Evolutionary conservation across 345 rosid species (phyloP), one percentile per base, ranked within the genome.

Genomic region (Physaria fendleri): DNA sequence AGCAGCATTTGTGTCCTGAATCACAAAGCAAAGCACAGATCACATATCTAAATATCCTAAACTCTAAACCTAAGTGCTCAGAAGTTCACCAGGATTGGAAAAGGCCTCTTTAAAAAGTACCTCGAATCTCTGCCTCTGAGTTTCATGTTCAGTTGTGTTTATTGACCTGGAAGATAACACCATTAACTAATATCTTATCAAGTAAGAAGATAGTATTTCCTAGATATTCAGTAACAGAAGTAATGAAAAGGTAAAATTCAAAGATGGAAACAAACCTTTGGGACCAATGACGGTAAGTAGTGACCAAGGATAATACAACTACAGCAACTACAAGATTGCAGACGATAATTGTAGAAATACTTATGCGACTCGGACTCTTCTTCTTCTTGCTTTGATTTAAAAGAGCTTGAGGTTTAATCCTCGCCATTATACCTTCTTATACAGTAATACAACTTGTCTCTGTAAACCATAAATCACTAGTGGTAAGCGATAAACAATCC

Each of bases 361-460:
- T 83, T 41, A 83, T 63, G 0, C 83, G 86, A 56, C 82, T 78
- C 0, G 88, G 90, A 34, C 69, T 79, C 69, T 83, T 85, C 82
- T 88, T 88, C 84, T 73, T 85, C 79, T 85, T 88, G 78, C 93
- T 88, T 72, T 85, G 93, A 66, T 75, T 73, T 28, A 88, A 64
- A 48, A 88, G 75, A 55, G 93, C 83, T 70, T 83, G 96, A 48
- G 96, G 96, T 57, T 85, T 85, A 54, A 88, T 88, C 69, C 85
- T 82, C 25, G 96, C 96, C 96, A 88, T 88, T 55, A 21, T 33
- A 41, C 27, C 61, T 56, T 27, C 18, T 17, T 16, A 8, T 30
- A 1, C 13, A 49, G 37, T 39, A 51, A 21, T 15, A 27, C 20
- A 57, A 46, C 42, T 28, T 39, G 4, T 38, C 64, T 28, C 62